Evolutionary conservation across 2,329 filamentous ascomycete species (phyloP), one percentile per base, ranked within the genome.

Genomic region (Epichloe typhina): DNA sequence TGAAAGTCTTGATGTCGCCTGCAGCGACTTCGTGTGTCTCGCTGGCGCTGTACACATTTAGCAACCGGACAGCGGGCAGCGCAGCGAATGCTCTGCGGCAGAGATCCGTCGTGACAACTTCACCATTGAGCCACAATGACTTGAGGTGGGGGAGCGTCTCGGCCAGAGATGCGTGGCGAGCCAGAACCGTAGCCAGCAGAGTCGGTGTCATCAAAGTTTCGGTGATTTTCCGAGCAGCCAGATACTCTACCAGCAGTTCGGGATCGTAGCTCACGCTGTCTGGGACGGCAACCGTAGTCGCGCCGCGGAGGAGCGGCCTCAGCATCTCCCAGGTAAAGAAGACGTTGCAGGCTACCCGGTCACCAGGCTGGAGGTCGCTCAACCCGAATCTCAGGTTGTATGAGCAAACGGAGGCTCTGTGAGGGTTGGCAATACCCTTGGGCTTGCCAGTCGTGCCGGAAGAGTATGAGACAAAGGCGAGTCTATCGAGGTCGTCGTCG

Each of bases 251-350:
- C 26, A 91, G 76, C 46, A 82, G 78, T 36, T 80, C 77, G 0
- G 86, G 86, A 56, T 91, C 86, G 59, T 89, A 90, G 66, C 85
- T 89, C 37, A 75, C 77, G 57, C 86, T 80, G 58, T 91, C 86
- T 1, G 86, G 84, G 15, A 90, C 80, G 3, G 83, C 78, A 21
- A 89, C 77, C 4, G 87, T 83, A 0, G 86, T 88, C 3, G 85
- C 86, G 57, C 86, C 86, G 50, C 86, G 77, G 50, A 91, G 63
- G 43, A 91, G 71, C 8, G 86, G 86, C 5, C 86, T 83, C 50
- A 91, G 65, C 51, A 90, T 89, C 64, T 91, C 86, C 86, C 86
- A 91, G 45, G 90, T 75, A 62, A 91, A 91, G 65, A 90, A 91
- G 53, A 90, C 86, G 70, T 90, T 91, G 69, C 86, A 90, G n/a